Evolutionary conservation across 83 land plant species (phyloP), one percentile per base, ranked within the genome.

Genomic region (Diphasiastrum complanatum): DNA sequence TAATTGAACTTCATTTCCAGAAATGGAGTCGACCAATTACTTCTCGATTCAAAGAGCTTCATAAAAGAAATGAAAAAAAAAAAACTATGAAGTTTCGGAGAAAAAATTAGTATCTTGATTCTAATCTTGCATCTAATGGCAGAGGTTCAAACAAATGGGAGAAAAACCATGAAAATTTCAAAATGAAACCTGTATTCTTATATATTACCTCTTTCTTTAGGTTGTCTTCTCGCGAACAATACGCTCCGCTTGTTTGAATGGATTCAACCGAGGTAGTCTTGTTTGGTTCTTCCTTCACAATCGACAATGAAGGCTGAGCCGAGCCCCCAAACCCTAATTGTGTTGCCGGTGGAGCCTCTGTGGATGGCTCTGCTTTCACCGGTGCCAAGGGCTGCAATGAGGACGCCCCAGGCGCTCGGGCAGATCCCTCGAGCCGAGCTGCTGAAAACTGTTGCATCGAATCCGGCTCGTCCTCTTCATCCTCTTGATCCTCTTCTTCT

Each of bases 221-320:
- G 56, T 78, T 76, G 75, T 89, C 99, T 50, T 95, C 99, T 32
- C 99, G 78, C 6, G 97, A 74, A 71, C 85, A 82, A 61, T 95
- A 95, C 55, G 98, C 96, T 11, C 99, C 99, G 61, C 89, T 86
- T 5, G 92, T 80, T 80, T 89, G 99, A 22, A 89, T 67, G 58
- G 82, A 72, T 49, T 95, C 99, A 2, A 85, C 79, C 34, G 81
- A 72, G 8, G 79, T 71, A 24, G 67, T 46, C 76, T 89, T 85
- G 57, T 65, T 61, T 4, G 72, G 38, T 14, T 89, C 96, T 30
- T 89, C 96, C 69, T 86, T 82, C 35, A 66, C 81, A 52, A 33
- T 31, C 30, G 58, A 31, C 57, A n/a, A n/a, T n/a, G n/a, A n/a
- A 6, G 60, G 58, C 70, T 80, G 40, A 50, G 33, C 74, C 76